Conservation (phyloP, 2,329 filamentous ascomycete genomes). For the Calonectria henricotiae region DNA sequence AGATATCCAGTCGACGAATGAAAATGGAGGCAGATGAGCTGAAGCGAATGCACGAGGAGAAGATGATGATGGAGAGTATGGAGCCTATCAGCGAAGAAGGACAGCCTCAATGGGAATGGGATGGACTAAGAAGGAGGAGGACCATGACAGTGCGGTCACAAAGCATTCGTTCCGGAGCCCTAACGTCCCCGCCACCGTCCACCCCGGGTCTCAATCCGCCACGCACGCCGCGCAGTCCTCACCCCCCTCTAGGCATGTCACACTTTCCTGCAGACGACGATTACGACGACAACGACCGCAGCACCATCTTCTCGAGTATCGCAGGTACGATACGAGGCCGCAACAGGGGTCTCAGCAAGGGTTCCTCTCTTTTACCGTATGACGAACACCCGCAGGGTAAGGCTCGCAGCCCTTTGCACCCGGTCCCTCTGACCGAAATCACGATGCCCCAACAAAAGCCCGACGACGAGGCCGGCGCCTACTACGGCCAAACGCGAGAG, state of each 20-base stretch:
- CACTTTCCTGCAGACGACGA: constrained; percentile 77
- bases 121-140: constrained; percentile 85
- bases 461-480: constrained; percentile 62
- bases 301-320: constrained; percentile 70
- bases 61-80: constrained; percentile 77
- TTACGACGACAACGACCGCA: constrained; percentile 67
- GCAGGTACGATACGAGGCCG: constrained; percentile 68
- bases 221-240: constrained; percentile 50
- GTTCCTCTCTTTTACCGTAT: constrained; percentile 53
- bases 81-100: constrained; percentile 86
- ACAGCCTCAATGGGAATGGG: constrained; percentile 83
- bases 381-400: constrained; percentile 61
- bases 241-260: constrained; percentile 82
- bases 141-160: constrained; percentile 63
- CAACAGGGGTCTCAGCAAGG: constrained; percentile 56
- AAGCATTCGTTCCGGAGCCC: constrained; percentile 53
- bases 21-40: constrained; percentile 87
- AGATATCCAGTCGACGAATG: constrained; percentile 82
- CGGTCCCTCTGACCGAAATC: constrained; percentile 76
- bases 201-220: constrained; percentile 48
- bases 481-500: constrained; percentile 59
- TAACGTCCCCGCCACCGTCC: constrained; percentile 51
- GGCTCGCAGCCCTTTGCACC: constrained; percentile 72
- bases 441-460: constrained; percentile 66
- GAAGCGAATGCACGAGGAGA: constrained; percentile 85